phyloP scores from a whole-genome alignment of 495 filamentous ascomycete species.

The Tricharina praecox region DNA sequence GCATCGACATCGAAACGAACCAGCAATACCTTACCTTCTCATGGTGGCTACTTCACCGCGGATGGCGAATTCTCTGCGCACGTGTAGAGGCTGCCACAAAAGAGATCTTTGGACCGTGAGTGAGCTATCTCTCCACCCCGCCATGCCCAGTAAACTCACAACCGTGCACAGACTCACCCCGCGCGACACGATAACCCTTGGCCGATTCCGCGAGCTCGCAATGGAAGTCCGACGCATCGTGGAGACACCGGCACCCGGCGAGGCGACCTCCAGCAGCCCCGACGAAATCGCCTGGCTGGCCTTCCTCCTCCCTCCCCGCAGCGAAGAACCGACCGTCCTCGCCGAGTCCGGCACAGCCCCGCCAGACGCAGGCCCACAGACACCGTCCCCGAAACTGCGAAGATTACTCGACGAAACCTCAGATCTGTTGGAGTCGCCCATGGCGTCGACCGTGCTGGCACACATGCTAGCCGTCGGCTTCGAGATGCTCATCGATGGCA shows the following conservation, averaged over 20 bases:
- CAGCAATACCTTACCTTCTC: slow-evolving; percentile 84
- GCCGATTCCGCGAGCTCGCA: slow-evolving; percentile 58
- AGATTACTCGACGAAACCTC: slow-evolving; percentile 90
- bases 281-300: slow-evolving; percentile 46
- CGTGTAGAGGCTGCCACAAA: slow-evolving; percentile 65
- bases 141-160: not conserved
- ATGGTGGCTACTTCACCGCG: slow-evolving; percentile 92
- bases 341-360: slow-evolving; percentile 62
- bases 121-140: not conserved
- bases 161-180: slow-evolving; percentile 28
- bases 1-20: slow-evolving; percentile 87
- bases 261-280: too few species aligned
- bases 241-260: slow-evolving; percentile 35
- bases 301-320: slow-evolving; percentile 60
- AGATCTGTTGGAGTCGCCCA: slow-evolving; percentile 84
- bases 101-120: slow-evolving; percentile 57
- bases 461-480: slow-evolving; percentile 77
- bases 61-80: slow-evolving; percentile 65
- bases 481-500: slow-evolving; percentile 58
- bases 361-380: slow-evolving; percentile 28
- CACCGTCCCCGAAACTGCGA: slow-evolving; percentile 38
- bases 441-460: slow-evolving; percentile 66
- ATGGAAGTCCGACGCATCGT: slow-evolving; percentile 62
- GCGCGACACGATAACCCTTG: slow-evolving; percentile 69
- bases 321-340: slow-evolving; percentile 66